phyloP scores from a whole-genome alignment of 1,284 basidiomycete genomes.

The Violaceomyces palustris region DNA sequence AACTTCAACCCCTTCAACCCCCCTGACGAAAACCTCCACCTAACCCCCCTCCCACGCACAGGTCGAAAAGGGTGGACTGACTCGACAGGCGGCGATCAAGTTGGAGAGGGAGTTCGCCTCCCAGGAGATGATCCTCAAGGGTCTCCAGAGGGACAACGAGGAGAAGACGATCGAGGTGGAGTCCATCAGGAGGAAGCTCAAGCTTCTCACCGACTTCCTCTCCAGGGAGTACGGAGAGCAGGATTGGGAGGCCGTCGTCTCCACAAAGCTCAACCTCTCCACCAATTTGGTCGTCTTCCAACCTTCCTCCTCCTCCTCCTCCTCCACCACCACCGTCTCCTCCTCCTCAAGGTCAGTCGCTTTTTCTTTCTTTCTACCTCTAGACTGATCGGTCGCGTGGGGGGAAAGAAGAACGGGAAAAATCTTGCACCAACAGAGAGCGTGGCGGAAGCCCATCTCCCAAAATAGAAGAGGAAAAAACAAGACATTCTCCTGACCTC shows the following conservation, averaged over 20 bases:
- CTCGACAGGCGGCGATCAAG: conserved; percentile 27
- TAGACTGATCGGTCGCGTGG: too few species aligned
- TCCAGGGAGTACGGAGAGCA: conserved; percentile 26
- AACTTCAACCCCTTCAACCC: background rate
- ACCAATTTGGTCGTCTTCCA: too few species aligned
- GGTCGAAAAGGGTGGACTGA: conserved; percentile 17
- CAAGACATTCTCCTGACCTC: too few species aligned
- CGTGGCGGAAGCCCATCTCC: too few species aligned
- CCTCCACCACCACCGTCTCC: too few species aligned
- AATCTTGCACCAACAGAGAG: too few species aligned
- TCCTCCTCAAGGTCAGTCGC: too few species aligned
- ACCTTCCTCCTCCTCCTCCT: too few species aligned
- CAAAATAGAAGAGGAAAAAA: too few species aligned
- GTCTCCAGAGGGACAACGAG: conserved; percentile 43
- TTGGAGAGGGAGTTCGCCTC: conserved; percentile 40
- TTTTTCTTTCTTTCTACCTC: too few species aligned
- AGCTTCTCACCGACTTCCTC: conserved; percentile 36
- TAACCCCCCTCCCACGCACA: background rate
- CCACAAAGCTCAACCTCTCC: too few species aligned
- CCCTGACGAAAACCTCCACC: background rate
- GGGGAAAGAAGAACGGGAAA: too few species aligned
- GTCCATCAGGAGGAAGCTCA: conserved; percentile 21
- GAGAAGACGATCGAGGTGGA: conserved; percentile 43
- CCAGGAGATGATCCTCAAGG: conserved; percentile 44
- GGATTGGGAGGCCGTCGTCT: conserved; percentile 35